Evolutionary conservation across 495 filamentous ascomycete genomes (phyloP).

Genomic region (Aspergillus mulundensis): DNA sequence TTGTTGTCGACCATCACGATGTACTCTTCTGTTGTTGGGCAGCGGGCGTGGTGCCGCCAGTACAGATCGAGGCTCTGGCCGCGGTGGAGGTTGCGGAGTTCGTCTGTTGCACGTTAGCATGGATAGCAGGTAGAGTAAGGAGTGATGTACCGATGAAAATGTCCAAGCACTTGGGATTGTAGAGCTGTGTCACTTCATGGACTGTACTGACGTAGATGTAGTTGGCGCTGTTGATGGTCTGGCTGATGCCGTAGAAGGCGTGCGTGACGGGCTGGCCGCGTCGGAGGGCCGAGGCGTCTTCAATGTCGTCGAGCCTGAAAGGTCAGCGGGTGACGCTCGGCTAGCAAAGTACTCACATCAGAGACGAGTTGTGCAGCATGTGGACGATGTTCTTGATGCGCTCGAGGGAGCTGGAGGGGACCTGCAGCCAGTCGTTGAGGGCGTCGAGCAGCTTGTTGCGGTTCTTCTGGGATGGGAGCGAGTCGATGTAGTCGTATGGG

Average conservation of each 20-base stretch:
- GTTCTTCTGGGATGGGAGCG: conserved; percentile 3
- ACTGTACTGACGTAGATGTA: background rate
- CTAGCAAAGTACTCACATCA: background rate
- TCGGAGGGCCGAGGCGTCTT: conserved; percentile 2
- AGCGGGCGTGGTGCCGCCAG: background rate
- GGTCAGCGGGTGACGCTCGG: too few species aligned
- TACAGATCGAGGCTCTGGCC: background rate
- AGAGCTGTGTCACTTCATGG: background rate
- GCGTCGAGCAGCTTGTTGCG: conserved; percentile 2
- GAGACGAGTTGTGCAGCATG: conserved; percentile 4
- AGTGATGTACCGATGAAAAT: too few species aligned
- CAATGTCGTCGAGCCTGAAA: conserved; percentile 7
- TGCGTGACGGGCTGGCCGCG: conserved; percentile 3
- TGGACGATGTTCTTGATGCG: background rate
- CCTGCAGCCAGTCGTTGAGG: background rate
- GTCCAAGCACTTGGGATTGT: too few species aligned
- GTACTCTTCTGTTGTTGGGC: conserved; percentile 1
- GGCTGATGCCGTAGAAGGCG: background rate
- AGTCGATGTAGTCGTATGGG: conserved; percentile 6
- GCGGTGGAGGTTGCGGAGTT: background rate
- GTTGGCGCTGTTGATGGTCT: conserved; percentile 9
- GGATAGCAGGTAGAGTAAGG: too few species aligned
- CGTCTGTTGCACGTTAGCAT: too few species aligned
- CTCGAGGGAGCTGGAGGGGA: background rate
- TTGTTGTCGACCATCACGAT: conserved; percentile 6